phyloP scores from a whole-genome alignment of 305 asterid genomes.

The Salvia sclarea region DNA sequence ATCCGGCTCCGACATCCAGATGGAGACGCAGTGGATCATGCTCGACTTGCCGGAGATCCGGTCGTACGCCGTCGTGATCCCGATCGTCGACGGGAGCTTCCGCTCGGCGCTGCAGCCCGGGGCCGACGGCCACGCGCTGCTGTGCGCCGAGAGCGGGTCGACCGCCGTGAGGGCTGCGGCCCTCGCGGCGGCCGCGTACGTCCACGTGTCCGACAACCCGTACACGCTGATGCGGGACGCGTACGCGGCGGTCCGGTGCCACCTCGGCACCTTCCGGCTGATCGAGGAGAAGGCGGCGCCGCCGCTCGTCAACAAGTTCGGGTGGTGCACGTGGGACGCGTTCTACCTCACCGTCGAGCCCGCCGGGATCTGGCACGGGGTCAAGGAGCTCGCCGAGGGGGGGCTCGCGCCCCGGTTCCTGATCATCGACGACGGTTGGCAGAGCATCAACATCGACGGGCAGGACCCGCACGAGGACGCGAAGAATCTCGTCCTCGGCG shows the following conservation, averaged over 20 bases:
- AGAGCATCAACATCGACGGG: slow-evolving; percentile 60
- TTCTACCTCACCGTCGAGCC: slow-evolving; percentile 81
- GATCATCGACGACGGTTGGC: slow-evolving; percentile 87
- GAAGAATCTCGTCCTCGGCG: slow-evolving; percentile 63
- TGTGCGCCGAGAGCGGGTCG: slow-evolving; percentile 77
- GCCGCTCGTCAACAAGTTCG: slow-evolving; percentile 54
- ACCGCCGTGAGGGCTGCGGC: slow-evolving; percentile 45
- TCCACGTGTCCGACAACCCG: slow-evolving; percentile 70
- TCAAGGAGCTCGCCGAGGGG: slow-evolving; percentile 56
- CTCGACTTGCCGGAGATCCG: slow-evolving; percentile 59
- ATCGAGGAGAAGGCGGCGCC: slow-evolving; percentile 70
- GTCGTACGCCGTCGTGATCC: slow-evolving; percentile 56
- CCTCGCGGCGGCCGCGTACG: slow-evolving; percentile 52
- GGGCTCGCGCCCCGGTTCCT: slow-evolving; percentile 62
- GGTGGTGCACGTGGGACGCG: slow-evolving; percentile 95
- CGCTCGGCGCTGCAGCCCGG: slow-evolving; percentile 77
- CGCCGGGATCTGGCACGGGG: slow-evolving; percentile 69
- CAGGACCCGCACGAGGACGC: slow-evolving; percentile 55
- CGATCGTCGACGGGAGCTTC: slow-evolving; percentile 62
- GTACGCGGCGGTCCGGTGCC: slow-evolving; percentile 61
- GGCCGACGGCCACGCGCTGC: slow-evolving; percentile 48
- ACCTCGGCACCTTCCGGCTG: slow-evolving; percentile 66
- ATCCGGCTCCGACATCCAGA: slow-evolving; percentile 72
- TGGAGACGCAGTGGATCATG: slow-evolving; percentile 84
- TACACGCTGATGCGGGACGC: slow-evolving; percentile 75